These are phyloP conservation scores for Aspergillus udagawae DNA, from an alignment of 2,329 filamentous ascomycete genomes.

Conservation along the genomic window DNA sequence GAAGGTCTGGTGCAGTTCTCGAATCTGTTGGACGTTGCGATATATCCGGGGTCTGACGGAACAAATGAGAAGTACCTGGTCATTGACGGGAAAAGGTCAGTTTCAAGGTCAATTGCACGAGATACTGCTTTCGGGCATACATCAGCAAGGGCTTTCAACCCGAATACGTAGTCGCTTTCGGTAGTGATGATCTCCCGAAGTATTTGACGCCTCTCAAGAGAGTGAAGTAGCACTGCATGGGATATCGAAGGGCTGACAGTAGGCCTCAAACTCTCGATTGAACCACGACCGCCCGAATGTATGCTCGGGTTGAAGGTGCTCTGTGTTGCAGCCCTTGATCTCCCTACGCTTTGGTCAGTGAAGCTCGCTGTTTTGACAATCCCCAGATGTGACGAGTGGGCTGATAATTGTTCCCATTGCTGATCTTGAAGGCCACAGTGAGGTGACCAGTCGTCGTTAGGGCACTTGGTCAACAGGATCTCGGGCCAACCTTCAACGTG, in stretches of 20 bases:
- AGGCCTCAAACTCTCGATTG: slow-evolving; percentile 54
- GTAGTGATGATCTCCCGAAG: slow-evolving; percentile 82
- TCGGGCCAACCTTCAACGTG: slow-evolving; percentile 38
- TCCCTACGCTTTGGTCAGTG: slow-evolving; percentile 64
- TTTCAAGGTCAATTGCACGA: not conserved
- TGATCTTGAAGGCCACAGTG: slow-evolving; percentile 22
- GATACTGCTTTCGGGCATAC: slow-evolving; percentile 46
- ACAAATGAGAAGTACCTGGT: slow-evolving; percentile 69
- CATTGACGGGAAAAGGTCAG: not conserved
- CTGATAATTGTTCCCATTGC: slow-evolving; percentile 63
- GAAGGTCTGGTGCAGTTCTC: slow-evolving; percentile 78
- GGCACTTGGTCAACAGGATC: slow-evolving; percentile 13
- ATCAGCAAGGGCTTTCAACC: slow-evolving; percentile 81
- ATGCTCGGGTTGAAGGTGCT: slow-evolving; percentile 53
- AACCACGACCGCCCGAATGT: slow-evolving; percentile 62
- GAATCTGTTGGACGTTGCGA: slow-evolving; percentile 71
- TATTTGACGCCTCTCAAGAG: slow-evolving; percentile 71
- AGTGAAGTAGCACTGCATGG: slow-evolving; percentile 65
- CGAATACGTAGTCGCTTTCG: slow-evolving; percentile 83
- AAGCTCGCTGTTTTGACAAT: slow-evolving; percentile 78
- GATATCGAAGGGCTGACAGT: slow-evolving; percentile 53
- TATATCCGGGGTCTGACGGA: slow-evolving; percentile 72
- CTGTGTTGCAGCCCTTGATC: slow-evolving; percentile 56
- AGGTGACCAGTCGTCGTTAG: slow-evolving; percentile 12
- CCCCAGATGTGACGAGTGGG: slow-evolving; percentile 76